Base-by-base conservation (phyloP, 352 stramenopile genomes). In the Aphanomyces invadans region DNA sequence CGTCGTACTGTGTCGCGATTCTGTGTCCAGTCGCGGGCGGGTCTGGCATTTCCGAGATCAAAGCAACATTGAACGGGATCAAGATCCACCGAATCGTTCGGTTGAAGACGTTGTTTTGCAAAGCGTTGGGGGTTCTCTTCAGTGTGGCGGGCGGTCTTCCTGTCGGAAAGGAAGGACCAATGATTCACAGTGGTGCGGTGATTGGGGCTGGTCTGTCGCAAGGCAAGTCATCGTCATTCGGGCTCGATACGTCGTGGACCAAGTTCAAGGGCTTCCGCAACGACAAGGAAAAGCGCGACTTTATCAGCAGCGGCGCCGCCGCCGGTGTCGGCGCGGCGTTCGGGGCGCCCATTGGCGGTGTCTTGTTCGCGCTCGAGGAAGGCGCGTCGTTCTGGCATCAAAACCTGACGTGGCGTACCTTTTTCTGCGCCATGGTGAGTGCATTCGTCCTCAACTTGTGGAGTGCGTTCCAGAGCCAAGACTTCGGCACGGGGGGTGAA, bases 361-460 rank as follows among this genome's bases (percentile, higher is more conserved):
- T 99, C 46, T 67, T 99, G 15, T 99, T 99, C 65, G 91, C 88
- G 12, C 73, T 99, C 7, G 97, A 99, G 74, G 97, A 99, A 79
- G 95, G 95, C 44, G 92, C 96, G 4, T 98, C 90, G 15, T 99
- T 98, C 76, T 99, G 96, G 96, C 95, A 95, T 53, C 97, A 97
- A 53, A 97, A 96, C 67, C 81, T 99, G 12, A 99, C 97, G 23
- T 99, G 97, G 97, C 80, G 95, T 53, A 95, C 90, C 10, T 98
- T 99, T 69, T 98, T 98, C 71, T 98, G 95, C 73, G 92, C 96
- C 12, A 98, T 99, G 91, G 80, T 93, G 21, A 88, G 81, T 26
- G 83, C 86, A 2, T 95, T 94, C 59, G 77, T 85, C 33, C 76
- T 96, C 39, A 89, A 93, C 68, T 85, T 93, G 56, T 91, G 92